A percentile compares a stretch with the other conserved stretches of the same genome.
These are phyloP conservation scores for Asclepias syriaca DNA, from an alignment of 257 asterid genomes.

Conservation along the genomic window DNA sequence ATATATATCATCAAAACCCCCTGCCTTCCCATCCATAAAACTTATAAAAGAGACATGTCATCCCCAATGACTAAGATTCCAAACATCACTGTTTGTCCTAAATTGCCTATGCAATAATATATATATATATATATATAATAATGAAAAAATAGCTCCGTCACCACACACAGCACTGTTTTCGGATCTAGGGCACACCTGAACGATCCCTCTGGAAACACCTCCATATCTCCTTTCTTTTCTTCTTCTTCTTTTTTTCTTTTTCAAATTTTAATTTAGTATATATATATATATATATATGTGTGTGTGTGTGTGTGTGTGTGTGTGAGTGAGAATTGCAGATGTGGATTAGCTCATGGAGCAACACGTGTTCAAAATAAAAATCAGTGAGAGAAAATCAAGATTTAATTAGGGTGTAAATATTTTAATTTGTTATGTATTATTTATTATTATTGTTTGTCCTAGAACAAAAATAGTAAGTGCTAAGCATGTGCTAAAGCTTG, in stretches of 20 bases:
- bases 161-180: slow-evolving; percentile 27
- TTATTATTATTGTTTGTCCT: too few relatives aligned
- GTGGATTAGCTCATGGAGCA: slow-evolving; percentile 9
- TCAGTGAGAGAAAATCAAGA: not conserved
- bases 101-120: not conserved
- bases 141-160: slow-evolving; percentile 4
- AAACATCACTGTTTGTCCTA: not conserved
- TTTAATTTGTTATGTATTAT: too few relatives aligned
- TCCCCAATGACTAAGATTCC: slow-evolving; percentile 3
- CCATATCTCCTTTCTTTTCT: too few relatives aligned
- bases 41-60: too few relatives aligned
- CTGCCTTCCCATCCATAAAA: too few relatives aligned
- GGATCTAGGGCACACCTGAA: slow-evolving; percentile 39
- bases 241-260: too few relatives aligned
- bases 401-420: not conserved
- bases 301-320: too few relatives aligned
- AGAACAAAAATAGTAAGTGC: slow-evolving; percentile 25
- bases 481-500: slow-evolving; percentile 42
- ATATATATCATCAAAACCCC: too few relatives aligned
- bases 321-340: not conserved
- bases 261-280: too few relatives aligned
- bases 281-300: slow-evolving; percentile 4
- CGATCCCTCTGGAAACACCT: slow-evolving; percentile 19
- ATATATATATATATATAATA: too few relatives aligned
- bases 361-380: slow-evolving; percentile 17